These are phyloP conservation scores for Chrysoporthe cubensis DNA, from an alignment of 2,329 filamentous ascomycete species.

Conservation along the genomic window DNA sequence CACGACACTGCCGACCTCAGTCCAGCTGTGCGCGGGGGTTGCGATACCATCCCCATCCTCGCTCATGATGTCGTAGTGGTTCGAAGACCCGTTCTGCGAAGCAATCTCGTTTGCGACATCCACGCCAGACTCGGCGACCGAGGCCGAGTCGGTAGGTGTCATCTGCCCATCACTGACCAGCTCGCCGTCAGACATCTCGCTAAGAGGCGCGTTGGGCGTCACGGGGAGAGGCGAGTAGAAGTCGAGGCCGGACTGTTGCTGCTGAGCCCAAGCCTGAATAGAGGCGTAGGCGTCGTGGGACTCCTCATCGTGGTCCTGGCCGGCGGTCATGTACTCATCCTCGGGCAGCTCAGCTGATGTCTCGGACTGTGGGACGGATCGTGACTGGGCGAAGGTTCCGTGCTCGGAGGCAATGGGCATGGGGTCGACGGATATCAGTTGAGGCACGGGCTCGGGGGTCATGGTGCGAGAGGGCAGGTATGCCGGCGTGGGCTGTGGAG, in stretches of 20 bases:
- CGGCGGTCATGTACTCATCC: slow-evolving; percentile 58
- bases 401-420: not conserved
- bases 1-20: slow-evolving; percentile 65
- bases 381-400: not conserved
- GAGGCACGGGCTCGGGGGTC: slow-evolving; percentile 25
- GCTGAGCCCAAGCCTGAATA: slow-evolving; percentile 68
- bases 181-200: slow-evolving; percentile 49
- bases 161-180: slow-evolving; percentile 56
- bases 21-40: slow-evolving; percentile 64
- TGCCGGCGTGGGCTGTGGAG: slow-evolving; percentile 41
- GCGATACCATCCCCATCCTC: slow-evolving; percentile 60
- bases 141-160: slow-evolving; percentile 64
- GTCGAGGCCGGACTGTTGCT: slow-evolving; percentile 47
- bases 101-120: slow-evolving; percentile 50
- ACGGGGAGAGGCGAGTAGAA: slow-evolving; percentile 66
- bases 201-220: slow-evolving; percentile 53
- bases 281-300: slow-evolving; percentile 57
- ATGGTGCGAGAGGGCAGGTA: slow-evolving; percentile 27
- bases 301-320: slow-evolving; percentile 44
- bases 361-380: slow-evolving; percentile 42
- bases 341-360: slow-evolving; percentile 43
- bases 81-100: slow-evolving; percentile 44
- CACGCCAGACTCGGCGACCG: slow-evolving; percentile 55
- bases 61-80: slow-evolving; percentile 60
- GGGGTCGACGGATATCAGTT: slow-evolving; percentile 19